Percentiles rank a stretch among this genome's conserved stretches.
These are phyloP conservation scores for Citrus cavaleriei DNA, from an alignment of 345 rosid genomes.

Conservation along the genomic window DNA sequence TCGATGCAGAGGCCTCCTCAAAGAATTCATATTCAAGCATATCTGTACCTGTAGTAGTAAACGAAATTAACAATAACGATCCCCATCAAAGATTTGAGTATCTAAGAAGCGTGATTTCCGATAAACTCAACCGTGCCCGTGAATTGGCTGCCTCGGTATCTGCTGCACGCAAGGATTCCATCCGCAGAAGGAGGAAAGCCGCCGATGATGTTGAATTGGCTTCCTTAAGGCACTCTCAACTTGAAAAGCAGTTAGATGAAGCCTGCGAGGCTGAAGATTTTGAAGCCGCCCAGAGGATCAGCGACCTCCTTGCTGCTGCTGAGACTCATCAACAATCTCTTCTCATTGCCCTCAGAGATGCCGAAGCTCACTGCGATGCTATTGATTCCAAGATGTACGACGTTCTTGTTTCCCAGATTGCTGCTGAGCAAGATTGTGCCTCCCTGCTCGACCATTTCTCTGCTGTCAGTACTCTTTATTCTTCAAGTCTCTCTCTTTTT, in stretches of 20 bases:
- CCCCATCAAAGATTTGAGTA: conserved; percentile 25
- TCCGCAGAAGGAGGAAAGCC: conserved; percentile 59
- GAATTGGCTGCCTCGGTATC: conserved; percentile 52
- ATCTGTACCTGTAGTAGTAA: neutral
- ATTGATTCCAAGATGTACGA: conserved; percentile 59
- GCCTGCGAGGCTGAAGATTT: conserved; percentile 90
- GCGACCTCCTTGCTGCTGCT: conserved; percentile 57
- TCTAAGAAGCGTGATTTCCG: conserved; percentile 43
- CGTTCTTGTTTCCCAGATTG: conserved; percentile 55
- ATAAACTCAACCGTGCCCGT: conserved; percentile 50
- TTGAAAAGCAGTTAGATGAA: conserved; percentile 68
- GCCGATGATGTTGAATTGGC: conserved; percentile 52
- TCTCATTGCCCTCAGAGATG: conserved; percentile 46
- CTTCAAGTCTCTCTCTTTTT: neutral
- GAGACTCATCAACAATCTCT: conserved; percentile 52
- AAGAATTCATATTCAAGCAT: too few species aligned
- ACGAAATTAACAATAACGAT: neutral
- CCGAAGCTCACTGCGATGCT: conserved; percentile 58
- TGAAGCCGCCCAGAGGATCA: conserved; percentile 71
- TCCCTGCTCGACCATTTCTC: conserved; percentile 54
- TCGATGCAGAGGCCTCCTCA: neutral
- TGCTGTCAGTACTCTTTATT: conserved; percentile 31
- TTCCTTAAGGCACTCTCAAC: conserved; percentile 43
- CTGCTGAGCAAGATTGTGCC: conserved; percentile 71
- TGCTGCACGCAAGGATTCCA: conserved; percentile 52